Percentiles rank a stretch among this genome's conserved stretches.
These are phyloP conservation scores for Aspergillus costaricaensis DNA, from an alignment of 2,329 filamentous ascomycete species.

Conservation along the genomic window DNA sequence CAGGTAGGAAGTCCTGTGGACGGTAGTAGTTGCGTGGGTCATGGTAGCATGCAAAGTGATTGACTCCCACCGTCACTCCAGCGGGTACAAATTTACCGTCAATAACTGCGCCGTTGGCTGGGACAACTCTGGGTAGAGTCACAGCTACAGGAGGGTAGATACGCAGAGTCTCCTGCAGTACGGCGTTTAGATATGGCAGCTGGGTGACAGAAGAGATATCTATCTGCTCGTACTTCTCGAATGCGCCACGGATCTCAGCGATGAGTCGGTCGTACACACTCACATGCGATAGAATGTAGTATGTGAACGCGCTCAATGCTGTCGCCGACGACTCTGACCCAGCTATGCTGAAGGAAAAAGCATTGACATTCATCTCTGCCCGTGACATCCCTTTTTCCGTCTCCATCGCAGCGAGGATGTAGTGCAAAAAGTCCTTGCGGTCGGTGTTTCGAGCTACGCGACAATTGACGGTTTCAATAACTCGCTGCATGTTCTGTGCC, in stretches of 20 bases:
- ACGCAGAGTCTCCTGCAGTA: constrained; percentile 29
- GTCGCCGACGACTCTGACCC: background rate
- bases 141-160: constrained; percentile 32
- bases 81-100: background rate
- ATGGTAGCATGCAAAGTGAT: constrained; percentile 29
- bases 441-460: background rate
- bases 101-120: constrained; percentile 10
- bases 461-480: background rate
- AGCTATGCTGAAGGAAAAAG: background rate
- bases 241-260: constrained; percentile 25
- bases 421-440: constrained; percentile 10
- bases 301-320: constrained; percentile 22
- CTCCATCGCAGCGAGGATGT: constrained; percentile 1
- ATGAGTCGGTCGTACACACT: constrained; percentile 23
- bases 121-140: constrained; percentile 34
- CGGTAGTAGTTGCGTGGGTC: constrained; percentile 14
- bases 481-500: constrained; percentile 5
- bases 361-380: background rate
- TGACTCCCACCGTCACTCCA: background rate
- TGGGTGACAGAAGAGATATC: constrained; percentile 16
- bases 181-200: constrained; percentile 30
- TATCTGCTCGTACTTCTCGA: constrained; percentile 16
- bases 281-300: constrained; percentile 26
- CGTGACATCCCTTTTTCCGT: background rate
- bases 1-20: background rate